Conservation (phyloP, 768 basidiomycete genomes). For the Lactarius quietus region DNA sequence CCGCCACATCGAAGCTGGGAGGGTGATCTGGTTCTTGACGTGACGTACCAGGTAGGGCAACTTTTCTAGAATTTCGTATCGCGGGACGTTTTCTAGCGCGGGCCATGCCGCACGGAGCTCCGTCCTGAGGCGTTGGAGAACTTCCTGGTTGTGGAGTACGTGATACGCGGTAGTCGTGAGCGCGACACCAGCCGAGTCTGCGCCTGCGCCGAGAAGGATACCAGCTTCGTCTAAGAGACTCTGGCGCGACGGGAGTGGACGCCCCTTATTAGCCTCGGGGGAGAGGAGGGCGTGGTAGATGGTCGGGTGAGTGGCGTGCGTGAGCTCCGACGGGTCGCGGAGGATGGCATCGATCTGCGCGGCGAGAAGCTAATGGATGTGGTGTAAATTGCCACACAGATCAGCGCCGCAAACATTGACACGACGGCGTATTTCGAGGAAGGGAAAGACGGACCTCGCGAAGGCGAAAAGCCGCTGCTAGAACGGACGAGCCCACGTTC, state of each 20-base stretch:
- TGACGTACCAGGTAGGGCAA: slow-evolving; percentile 45
- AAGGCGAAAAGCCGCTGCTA: slow-evolving; percentile 1
- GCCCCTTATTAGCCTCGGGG: slow-evolving; percentile 27
- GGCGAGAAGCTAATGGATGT: slow-evolving; percentile 14
- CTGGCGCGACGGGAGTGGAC: slow-evolving; percentile 31
- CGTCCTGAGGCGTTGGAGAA: slow-evolving; percentile 32
- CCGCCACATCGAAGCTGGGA: neutral
- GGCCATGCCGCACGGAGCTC: slow-evolving; percentile 43
- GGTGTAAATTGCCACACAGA: neutral
- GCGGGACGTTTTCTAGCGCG: slow-evolving; percentile 32
- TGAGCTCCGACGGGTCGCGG: slow-evolving; percentile 29
- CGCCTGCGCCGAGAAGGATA: slow-evolving; percentile 39
- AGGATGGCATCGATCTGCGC: slow-evolving; percentile 28
- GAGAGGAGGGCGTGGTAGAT: slow-evolving; percentile 37
- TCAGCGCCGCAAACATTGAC: slow-evolving; percentile 7
- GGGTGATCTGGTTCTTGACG: neutral
- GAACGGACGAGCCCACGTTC: slow-evolving; percentile 6
- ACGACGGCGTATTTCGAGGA: slow-evolving; percentile 11
- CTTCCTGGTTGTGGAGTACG: slow-evolving; percentile 33
- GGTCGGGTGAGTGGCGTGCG: slow-evolving; percentile 34
- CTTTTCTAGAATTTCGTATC: slow-evolving; percentile 41
- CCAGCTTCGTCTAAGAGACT: slow-evolving; percentile 29
- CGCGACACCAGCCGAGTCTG: slow-evolving; percentile 43
- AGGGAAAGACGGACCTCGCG: slow-evolving; percentile 17
- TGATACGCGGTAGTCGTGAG: slow-evolving; percentile 38